phyloP scores from a whole-genome alignment of 345 rosid species.

The Rhodomyrtus tomentosa region DNA sequence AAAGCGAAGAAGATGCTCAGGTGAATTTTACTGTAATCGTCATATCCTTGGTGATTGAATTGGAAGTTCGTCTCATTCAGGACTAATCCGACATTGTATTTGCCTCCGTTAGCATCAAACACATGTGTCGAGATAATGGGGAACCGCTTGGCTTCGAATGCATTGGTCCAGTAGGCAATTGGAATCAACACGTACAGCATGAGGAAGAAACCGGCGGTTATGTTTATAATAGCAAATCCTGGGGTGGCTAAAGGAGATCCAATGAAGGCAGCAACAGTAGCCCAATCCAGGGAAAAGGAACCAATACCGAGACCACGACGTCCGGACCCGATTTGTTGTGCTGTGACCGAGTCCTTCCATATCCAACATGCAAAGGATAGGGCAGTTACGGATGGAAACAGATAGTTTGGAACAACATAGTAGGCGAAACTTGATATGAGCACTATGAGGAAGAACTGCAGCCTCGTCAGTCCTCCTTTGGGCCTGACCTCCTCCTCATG shows the following conservation, averaged over 20 bases:
- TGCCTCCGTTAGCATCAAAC: conserved; percentile 15
- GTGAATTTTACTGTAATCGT: conserved; percentile 27
- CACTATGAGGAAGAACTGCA: conserved; percentile 44
- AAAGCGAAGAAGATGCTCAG: conserved; percentile 21
- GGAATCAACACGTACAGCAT: conserved; percentile 14
- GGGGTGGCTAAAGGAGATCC: conserved; percentile 30
- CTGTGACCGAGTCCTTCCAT: conserved; percentile 32
- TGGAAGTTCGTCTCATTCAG: conserved; percentile 17
- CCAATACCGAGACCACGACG: conserved; percentile 30
- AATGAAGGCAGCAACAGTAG: conserved; percentile 27
- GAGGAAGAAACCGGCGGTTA: conserved; percentile 10
- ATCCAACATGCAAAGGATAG: conserved; percentile 35
- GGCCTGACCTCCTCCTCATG: conserved; percentile 33
- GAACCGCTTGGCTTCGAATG: conserved; percentile 31
- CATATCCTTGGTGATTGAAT: conserved; percentile 18
- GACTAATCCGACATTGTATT: conserved; percentile 16
- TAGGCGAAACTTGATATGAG: conserved; percentile 32
- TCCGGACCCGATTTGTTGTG: conserved; percentile 34
- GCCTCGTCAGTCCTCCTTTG: conserved; percentile 32
- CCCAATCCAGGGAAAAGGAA: conserved; percentile 28
- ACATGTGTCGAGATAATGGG: conserved; percentile 30
- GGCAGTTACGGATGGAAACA: conserved; percentile 28
- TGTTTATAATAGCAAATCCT: conserved; percentile 18
- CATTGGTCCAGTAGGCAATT: conserved; percentile 21
- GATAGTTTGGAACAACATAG: conserved; percentile 34